phyloP scores from a whole-genome alignment of 139 green algal species.

The Chlamydomonas sphaeroides region DNA sequence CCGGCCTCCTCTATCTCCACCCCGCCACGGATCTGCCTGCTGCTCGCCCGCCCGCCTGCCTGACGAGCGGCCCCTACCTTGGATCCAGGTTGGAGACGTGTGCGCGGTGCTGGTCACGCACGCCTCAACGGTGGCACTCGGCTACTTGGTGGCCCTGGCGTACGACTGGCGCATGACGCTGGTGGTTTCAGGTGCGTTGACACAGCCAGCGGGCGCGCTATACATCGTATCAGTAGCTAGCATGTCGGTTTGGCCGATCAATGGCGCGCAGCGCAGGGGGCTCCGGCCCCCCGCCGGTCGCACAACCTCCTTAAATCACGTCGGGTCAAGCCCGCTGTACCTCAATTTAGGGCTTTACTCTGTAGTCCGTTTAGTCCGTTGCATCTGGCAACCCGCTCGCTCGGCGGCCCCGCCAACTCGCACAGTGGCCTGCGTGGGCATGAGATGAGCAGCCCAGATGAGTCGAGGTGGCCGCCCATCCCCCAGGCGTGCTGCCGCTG shows the following conservation, averaged over 20 bases:
- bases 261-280: constrained; percentile 87
- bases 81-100: constrained; percentile 53
- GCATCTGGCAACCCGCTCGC: too few species aligned
- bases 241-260: constrained; percentile 72
- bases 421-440: too few species aligned
- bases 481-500: constrained; percentile 66
- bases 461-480: not conserved
- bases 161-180: constrained; percentile 85
- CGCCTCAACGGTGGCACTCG: constrained; percentile 16
- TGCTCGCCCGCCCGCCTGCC: too few species aligned
- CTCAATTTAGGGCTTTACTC: constrained; percentile 50
- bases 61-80: too few species aligned
- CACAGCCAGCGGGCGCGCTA: constrained; percentile 24
- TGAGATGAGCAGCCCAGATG: constrained; percentile 8
- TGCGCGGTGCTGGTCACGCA: constrained; percentile 45
- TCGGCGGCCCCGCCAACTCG: too few species aligned
- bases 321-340: too few species aligned
- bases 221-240: too few species aligned
- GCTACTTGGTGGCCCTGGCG: constrained; percentile 72
- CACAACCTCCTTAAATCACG: too few species aligned
- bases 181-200: constrained; percentile 50
- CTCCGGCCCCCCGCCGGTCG: too few species aligned
- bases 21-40: too few species aligned
- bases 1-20: too few species aligned
- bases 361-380: too few species aligned